Percentiles rank a stretch among this genome's conserved stretches.
Evolutionary conservation across 1,284 basidiomycete species (phyloP).

Genomic region (Boletus semigastroideus): DNA sequence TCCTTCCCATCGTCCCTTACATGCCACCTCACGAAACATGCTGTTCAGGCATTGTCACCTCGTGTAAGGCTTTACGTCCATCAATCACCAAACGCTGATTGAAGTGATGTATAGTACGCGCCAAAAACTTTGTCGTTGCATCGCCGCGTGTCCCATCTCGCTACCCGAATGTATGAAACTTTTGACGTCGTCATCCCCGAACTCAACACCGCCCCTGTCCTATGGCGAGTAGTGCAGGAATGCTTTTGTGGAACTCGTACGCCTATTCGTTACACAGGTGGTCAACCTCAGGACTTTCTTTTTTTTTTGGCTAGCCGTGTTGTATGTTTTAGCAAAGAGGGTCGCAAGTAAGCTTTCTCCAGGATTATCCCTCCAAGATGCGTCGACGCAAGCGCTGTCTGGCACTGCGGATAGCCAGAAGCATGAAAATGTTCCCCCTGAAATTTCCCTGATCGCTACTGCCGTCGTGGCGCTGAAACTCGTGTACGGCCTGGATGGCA

Average conservation of each 20-base stretch:
- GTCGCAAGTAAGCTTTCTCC: conserved; percentile 58
- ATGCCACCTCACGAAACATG: conserved; percentile 68
- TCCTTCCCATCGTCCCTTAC: conserved; percentile 66
- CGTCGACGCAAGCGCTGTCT: conserved; percentile 46
- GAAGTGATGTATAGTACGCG: conserved; percentile 47
- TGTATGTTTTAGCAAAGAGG: conserved; percentile 64
- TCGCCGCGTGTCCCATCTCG: conserved; percentile 59
- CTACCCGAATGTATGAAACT: conserved; percentile 48
- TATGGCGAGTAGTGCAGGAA: conserved; percentile 74
- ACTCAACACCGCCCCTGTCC: conserved; percentile 73
- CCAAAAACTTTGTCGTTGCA: conserved; percentile 63
- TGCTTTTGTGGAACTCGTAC: conserved; percentile 74
- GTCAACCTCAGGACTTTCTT: not conserved
- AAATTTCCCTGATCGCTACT: conserved; percentile 66
- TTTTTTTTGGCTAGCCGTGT: conserved; percentile 43
- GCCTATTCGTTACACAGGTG: conserved; percentile 34
- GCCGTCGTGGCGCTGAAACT: conserved; percentile 78
- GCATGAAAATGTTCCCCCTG: conserved; percentile 70
- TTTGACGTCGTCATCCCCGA: conserved; percentile 75
- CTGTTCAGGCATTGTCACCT: conserved; percentile 64
- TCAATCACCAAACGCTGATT: conserved; percentile 17
- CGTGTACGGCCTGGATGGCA: conserved; percentile 81
- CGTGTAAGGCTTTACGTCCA: conserved; percentile 41
- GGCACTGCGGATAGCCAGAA: conserved; percentile 44
- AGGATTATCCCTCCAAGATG: conserved; percentile 58